Base-by-base conservation (phyloP, 306 rosid genomes). In the Quercus berberidifolia region DNA sequence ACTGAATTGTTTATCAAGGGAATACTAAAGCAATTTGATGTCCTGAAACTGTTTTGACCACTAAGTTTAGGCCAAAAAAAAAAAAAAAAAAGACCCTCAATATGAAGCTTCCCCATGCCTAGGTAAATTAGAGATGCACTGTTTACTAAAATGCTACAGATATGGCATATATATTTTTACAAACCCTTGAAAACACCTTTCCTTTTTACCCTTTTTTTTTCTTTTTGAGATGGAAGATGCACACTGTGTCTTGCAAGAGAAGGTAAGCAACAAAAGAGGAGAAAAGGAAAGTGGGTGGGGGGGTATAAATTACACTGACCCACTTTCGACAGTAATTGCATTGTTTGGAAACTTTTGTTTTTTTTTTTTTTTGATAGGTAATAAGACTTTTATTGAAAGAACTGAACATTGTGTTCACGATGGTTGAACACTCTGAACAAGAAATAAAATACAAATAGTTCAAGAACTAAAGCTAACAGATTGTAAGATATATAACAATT, bases 41-140 rank as follows among this genome's bases (percentile, higher is more conserved):
- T 68, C 13, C 33, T 67, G 23, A 8, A 76, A 18, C 2, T 65
- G 25, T 15, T 38, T 25, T 20, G 38, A 68, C 54, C 38, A 19
- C 30, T n/a, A 6, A 5, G 6, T 64, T 10, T 3, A 35, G 54
- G 10, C 55, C 11, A 33, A 5, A 33, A 6, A 35, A 35, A 33
- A 28, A 1, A 43, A 65, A 67, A 31, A 18, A 65, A 6, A 25
- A 26, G 2, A 25, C 11, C 31, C 23, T 14, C 5, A 2, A 30
- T 4, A 67, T 52, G 74, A 77, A 67, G 74, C 55, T 56, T 77
- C 54, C 31, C 54, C 55, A 55, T 78, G 43, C 41, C 71, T 10
- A 69, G 69, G 63, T 65, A 26, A 54, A 4, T 23, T 18, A 35
- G 26, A 77, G 80, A 76, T 65, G 20, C 20, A 8, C 23, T 64